phyloP scores from a whole-genome alignment of 2,329 filamentous ascomycete genomes.

The Sporothrix brasiliensis region DNA sequence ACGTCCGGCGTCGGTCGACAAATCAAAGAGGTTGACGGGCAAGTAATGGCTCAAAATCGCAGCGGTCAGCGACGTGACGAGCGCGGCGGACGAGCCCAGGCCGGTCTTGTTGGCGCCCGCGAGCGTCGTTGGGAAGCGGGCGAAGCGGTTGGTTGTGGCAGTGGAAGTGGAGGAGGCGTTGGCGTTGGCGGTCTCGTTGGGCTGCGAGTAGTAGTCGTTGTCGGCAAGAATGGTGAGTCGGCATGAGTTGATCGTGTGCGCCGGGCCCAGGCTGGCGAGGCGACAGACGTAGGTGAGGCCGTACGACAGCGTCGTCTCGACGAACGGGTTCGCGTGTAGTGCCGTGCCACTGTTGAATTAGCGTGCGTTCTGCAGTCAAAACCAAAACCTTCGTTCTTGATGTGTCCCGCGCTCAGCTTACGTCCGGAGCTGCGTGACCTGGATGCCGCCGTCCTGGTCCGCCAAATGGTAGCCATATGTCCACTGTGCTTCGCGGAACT shows the following conservation, averaged over 20 bases:
- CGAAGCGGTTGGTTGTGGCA: slow-evolving; percentile 60
- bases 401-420: slow-evolving; percentile 53
- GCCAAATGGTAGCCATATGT: slow-evolving; percentile 76
- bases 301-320: slow-evolving; percentile 88
- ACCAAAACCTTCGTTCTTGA: too few relatives aligned
- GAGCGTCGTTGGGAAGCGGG: slow-evolving; percentile 75
- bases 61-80: slow-evolving; percentile 85
- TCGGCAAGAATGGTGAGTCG: slow-evolving; percentile 88
- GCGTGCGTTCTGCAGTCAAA: not conserved
- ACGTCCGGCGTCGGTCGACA: slow-evolving; percentile 57
- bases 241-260: slow-evolving; percentile 63
- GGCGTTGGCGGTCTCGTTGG: slow-evolving; percentile 44
- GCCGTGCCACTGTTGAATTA: slow-evolving; percentile 47
- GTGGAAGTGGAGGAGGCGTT: slow-evolving; percentile 32
- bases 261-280: slow-evolving; percentile 45
- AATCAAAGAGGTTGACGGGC: slow-evolving; percentile 57
- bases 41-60: slow-evolving; percentile 78
- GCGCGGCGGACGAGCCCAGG: slow-evolving; percentile 88
- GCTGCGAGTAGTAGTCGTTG: slow-evolving; percentile 92
- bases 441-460: slow-evolving; percentile 74
- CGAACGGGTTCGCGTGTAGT: slow-evolving; percentile 72
- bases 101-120: slow-evolving; percentile 89
- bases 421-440: slow-evolving; percentile 77
- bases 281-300: slow-evolving; percentile 76
- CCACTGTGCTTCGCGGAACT: slow-evolving; percentile 87